Base-by-base conservation (phyloP, 2,329 filamentous ascomycete genomes). In the Colletotrichum limetticola region DNA sequence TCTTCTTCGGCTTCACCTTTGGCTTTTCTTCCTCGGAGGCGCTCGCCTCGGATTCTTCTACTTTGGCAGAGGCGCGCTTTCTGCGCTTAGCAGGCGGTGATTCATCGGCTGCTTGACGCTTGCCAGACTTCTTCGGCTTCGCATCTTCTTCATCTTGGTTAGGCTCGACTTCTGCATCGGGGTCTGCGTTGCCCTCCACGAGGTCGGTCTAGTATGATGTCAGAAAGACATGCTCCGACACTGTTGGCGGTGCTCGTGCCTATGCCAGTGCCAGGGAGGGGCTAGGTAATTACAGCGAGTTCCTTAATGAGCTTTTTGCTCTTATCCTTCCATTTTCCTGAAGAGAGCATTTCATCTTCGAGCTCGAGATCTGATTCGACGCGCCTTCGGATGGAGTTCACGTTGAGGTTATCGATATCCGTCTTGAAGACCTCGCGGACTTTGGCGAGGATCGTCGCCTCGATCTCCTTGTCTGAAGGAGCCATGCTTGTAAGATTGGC, bases 221-320 rank as follows among this genome's bases (percentile, higher is more conserved):
- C 37, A 72, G 69, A 19, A n/a, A 42, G 24, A 59, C 57, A 22
- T 37, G 22, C 30, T 67, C 7, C 57, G 53, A 60, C 12, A 12
- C 46, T 42, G 37, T 19, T 30, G 12, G 12, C 14, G 22, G 35
- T 11, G 55, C 12, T 26, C 35, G 35, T 11, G 64, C 16, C 30
- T 22, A 28, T 30, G 16, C 30, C 55, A 46, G 35, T 35, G n/a
- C 26, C 52, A 52, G 32, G 19, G 62, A 30, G 22, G 37, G 26
- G 19, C 52, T 32, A 28, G 11, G 7, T 3, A 84, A 88, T 74
- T 84, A 91, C 90, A n/a, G 88, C 85, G 60, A 85, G 82, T 22
- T 82, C 81, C 65, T 87, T 87, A 74, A 92, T 90, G n/a, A 91
- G 76, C 1, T 80, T 78, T 77, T 91, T 92, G 79, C 89, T 91